Percentiles rank a stretch among this genome's conserved stretches.
Evolutionary conservation across 805 yeast genomes (phyloP).

Genomic region (Candida incommunis): DNA sequence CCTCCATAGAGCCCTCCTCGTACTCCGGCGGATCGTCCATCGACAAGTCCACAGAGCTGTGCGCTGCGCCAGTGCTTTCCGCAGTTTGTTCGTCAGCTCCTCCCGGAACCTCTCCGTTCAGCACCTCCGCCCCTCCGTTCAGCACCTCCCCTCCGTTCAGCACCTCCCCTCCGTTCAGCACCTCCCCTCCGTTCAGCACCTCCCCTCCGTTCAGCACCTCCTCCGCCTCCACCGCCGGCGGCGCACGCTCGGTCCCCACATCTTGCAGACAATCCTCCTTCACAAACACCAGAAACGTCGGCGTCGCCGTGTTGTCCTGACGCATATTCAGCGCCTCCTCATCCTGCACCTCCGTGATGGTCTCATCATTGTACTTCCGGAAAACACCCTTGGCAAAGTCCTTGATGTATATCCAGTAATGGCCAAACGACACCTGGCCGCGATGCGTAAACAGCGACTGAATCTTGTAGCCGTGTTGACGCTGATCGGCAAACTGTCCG

Average conservation of each 20-base stretch:
- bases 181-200: too few relatives aligned
- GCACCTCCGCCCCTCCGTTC: too few relatives aligned
- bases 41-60: too few relatives aligned
- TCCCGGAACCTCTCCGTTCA: too few relatives aligned
- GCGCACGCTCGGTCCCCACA: constrained; percentile 18
- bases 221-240: too few relatives aligned
- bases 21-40: too few relatives aligned
- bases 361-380: constrained; percentile 89
- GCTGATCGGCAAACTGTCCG: constrained; percentile 47
- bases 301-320: constrained; percentile 72
- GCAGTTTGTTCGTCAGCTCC: too few relatives aligned
- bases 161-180: too few relatives aligned
- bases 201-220: too few relatives aligned
- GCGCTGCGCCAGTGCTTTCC: too few relatives aligned
- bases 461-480: constrained; percentile 57
- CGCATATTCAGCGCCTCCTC: constrained; percentile 25
- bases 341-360: constrained; percentile 68
- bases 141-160: too few relatives aligned
- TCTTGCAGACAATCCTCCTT: constrained; percentile 40
- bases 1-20: too few relatives aligned
- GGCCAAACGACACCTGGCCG: constrained; percentile 94
- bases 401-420: constrained; percentile 88
- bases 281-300: constrained; percentile 80
- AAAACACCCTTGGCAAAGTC: constrained; percentile 56
- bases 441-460: constrained; percentile 91